These are phyloP conservation scores for Austropuccinia psidii DNA, from an alignment of 1,284 basidiomycete genomes.

Conservation along the genomic window DNA sequence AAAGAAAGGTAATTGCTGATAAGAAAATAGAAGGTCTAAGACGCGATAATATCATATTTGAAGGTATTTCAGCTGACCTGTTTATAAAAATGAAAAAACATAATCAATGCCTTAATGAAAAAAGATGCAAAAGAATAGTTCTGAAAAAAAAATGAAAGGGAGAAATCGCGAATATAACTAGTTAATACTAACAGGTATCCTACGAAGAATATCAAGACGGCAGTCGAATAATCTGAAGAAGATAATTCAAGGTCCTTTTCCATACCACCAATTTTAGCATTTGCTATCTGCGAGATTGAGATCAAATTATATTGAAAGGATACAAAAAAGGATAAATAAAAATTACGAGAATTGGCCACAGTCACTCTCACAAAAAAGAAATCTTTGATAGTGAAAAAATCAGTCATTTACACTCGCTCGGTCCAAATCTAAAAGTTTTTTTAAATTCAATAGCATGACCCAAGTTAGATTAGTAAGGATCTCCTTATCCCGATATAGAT, in stretches of 20 bases:
- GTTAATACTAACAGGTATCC: conserved; percentile 33
- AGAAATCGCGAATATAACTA: too few relatives aligned
- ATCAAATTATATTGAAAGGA: not conserved
- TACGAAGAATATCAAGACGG: conserved; percentile 26
- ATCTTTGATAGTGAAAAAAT: not conserved
- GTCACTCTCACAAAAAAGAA: not conserved
- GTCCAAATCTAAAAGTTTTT: not conserved
- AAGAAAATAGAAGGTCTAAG: conserved; percentile 16
- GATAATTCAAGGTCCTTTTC: conserved; percentile 9
- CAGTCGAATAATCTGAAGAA: conserved; percentile 22
- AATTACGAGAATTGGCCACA: not conserved
- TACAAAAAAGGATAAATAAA: not conserved
- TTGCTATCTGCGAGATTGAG: not conserved
- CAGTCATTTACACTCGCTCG: conserved; percentile 5
- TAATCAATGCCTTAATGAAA: not conserved
- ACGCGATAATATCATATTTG: conserved; percentile 30
- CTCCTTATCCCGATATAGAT: not conserved
- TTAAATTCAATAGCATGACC: not conserved
- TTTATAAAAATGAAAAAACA: not conserved
- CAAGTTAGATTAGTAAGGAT: not conserved
- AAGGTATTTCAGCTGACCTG: conserved; percentile 30
- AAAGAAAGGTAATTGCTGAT: conserved; percentile 18
- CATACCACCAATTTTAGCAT: conserved; percentile 33
- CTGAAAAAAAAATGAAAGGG: not conserved
- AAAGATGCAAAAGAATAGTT: not conserved